Conservation (phyloP, 257 asterid species). For the Nicotiana tabacum region DNA sequence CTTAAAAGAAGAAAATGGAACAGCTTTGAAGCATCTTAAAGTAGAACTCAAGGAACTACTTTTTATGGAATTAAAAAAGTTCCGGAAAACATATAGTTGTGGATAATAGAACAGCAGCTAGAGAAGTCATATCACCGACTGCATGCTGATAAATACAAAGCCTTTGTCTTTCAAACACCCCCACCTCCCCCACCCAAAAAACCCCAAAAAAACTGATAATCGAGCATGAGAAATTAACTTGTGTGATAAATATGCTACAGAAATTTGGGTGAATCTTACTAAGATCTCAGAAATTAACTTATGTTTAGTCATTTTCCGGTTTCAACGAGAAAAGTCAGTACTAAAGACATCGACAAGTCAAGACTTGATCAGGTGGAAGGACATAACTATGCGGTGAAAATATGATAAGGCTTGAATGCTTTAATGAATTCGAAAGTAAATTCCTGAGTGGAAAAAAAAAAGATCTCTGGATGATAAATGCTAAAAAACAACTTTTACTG, state of each 20-base stretch:
- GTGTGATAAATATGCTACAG: not conserved
- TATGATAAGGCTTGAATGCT: not conserved
- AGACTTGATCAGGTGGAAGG: slow-evolving; percentile 4
- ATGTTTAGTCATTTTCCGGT: not conserved
- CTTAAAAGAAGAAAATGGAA: not conserved
- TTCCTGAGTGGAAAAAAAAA: not conserved
- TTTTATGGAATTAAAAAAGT: not conserved
- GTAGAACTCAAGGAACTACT: slow-evolving; percentile 2
- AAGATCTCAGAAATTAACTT: not conserved
- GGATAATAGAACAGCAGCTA: not conserved
- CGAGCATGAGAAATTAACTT: not conserved
- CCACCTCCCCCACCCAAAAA: not conserved
- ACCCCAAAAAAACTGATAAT: not conserved
- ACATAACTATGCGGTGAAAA: not conserved
- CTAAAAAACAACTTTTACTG: not conserved
- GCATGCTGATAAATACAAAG: not conserved
- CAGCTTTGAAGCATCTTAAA: slow-evolving; percentile 15
- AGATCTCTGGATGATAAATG: not conserved
- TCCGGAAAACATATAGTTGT: not conserved
- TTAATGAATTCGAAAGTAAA: not conserved
- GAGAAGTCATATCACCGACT: not conserved
- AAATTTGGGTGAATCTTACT: not conserved
- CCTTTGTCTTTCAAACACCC: not conserved
- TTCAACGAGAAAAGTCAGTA: not conserved
- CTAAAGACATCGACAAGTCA: not conserved